Evolutionary conservation across 2,329 filamentous ascomycete genomes (phyloP).

Genomic region (Penicillium brevicompactum): DNA sequence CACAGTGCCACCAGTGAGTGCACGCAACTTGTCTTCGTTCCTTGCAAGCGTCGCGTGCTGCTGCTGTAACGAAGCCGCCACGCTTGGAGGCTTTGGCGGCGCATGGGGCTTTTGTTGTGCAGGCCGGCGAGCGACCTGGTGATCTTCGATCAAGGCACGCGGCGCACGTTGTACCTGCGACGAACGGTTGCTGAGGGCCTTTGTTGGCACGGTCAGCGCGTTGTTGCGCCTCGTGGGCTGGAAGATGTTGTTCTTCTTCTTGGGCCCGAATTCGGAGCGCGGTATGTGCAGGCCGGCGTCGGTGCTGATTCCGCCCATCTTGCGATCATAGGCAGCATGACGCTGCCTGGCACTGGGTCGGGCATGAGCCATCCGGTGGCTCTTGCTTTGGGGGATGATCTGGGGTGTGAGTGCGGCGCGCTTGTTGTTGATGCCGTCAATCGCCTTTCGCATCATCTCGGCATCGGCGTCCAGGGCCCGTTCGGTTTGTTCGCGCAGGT

Average conservation of each 20-base stretch:
- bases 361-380: constrained; percentile 30
- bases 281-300: constrained; percentile 22
- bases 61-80: not conserved
- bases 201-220: constrained; percentile 42
- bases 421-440: constrained; percentile 60
- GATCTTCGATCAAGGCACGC: constrained; percentile 44
- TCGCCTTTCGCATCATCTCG: constrained; percentile 58
- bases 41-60: constrained; percentile 13
- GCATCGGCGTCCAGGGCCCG: constrained; percentile 61
- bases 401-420: constrained; percentile 60
- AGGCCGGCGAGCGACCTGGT: constrained; percentile 29
- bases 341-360: constrained; percentile 33
- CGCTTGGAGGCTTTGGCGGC: constrained; percentile 1
- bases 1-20: constrained; percentile 26
- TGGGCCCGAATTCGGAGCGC: constrained; percentile 18
- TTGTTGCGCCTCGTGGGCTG: constrained; percentile 38
- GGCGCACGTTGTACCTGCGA: constrained; percentile 43
- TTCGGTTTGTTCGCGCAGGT: constrained; percentile 64
- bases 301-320: constrained; percentile 33
- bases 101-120: constrained; percentile 12
- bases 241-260: constrained; percentile 40
- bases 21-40: constrained; percentile 18
- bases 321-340: constrained; percentile 35
- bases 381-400: constrained; percentile 48
- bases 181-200: constrained; percentile 42